Percentiles rank a stretch among this genome's conserved stretches.
These are phyloP conservation scores for Pythium oligandrum DNA, from an alignment of 352 stramenopile species.

Conservation along the genomic window DNA sequence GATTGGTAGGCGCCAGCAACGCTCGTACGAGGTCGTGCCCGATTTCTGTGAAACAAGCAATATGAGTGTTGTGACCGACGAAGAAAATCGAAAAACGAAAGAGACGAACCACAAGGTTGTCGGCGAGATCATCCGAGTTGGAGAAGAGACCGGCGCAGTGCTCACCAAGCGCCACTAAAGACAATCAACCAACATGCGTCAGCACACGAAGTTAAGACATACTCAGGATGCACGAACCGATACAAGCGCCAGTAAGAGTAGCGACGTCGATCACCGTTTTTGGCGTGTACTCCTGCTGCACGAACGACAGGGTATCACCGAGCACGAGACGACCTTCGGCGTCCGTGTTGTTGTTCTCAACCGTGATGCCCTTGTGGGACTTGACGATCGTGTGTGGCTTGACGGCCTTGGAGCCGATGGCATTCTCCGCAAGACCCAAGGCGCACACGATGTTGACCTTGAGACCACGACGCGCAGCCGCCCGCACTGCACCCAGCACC, in stretches of 20 bases:
- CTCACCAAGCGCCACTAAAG: slow-evolving; percentile 77
- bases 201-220: background rate
- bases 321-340: slow-evolving; percentile 90
- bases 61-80: background rate
- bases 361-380: slow-evolving; percentile 87
- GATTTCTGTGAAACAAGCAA: slow-evolving; percentile 25
- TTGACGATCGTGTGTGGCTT: slow-evolving; percentile 87
- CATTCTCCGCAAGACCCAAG: slow-evolving; percentile 77
- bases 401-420: slow-evolving; percentile 82
- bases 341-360: slow-evolving; percentile 92
- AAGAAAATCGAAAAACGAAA: background rate
- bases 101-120: slow-evolving; percentile 43
- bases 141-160: slow-evolving; percentile 90
- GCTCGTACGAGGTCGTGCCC: slow-evolving; percentile 66
- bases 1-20: slow-evolving; percentile 88
- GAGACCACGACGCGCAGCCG: slow-evolving; percentile 57
- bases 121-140: slow-evolving; percentile 86
- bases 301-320: slow-evolving; percentile 85
- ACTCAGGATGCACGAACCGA: slow-evolving; percentile 29
- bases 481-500: slow-evolving; percentile 76
- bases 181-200: background rate
- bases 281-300: slow-evolving; percentile 84
- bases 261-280: slow-evolving; percentile 93
- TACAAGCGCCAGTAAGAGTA: slow-evolving; percentile 90
- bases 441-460: slow-evolving; percentile 82